Base-by-base conservation (phyloP, 345 rosid species). In the Rhodomyrtus tomentosa region DNA sequence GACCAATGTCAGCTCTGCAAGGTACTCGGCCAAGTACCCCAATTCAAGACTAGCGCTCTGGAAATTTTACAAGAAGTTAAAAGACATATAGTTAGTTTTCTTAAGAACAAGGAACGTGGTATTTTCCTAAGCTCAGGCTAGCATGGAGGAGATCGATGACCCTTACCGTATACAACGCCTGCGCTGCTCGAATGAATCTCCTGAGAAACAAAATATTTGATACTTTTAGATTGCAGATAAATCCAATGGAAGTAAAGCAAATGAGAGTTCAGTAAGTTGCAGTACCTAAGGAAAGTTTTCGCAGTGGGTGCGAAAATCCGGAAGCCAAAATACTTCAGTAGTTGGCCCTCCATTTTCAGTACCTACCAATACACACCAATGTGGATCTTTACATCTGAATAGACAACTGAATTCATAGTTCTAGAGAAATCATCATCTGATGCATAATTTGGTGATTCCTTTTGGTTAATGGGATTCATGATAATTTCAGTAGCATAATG, bases 161-260 rank as follows among this genome's bases (percentile, higher is more conserved):
- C 59, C 52, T 84, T 93, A 94, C 99, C 95, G 80, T 85, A 85
- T 88, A 90, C 81, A 93, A 88, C 86, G 94, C 96, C 86, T 95
- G 98, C 18, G 96, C 98, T 86, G 98, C 98, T 84, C 95, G 93
- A 72, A 94, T 89, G 85, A 90, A 96, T 88, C 99, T 95, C 96
- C 99, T 96, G 93, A 50, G 83, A 88, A 82, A 27, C 81, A 24
- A 45, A 45, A 29, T 25, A 18, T 50, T 36, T 27, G 49, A 13
- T 48, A 49, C 4, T 59, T 72, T 53, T 45, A 51, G 51, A 20
- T 81, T 38, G 85, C 42, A 72, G 80, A 38, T 49, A 49, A 55
- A 21, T 54, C 21, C 38, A 45, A 2, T 32, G 56, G 58, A 68
- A 36, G 25, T 18, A 36, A 18, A 68, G 58, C 24, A 36, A 85